Evolutionary conservation across 2,329 filamentous ascomycete species (phyloP), one percentile per base, ranked within the genome.

Genomic region (Rhynchosporium agropyri): DNA sequence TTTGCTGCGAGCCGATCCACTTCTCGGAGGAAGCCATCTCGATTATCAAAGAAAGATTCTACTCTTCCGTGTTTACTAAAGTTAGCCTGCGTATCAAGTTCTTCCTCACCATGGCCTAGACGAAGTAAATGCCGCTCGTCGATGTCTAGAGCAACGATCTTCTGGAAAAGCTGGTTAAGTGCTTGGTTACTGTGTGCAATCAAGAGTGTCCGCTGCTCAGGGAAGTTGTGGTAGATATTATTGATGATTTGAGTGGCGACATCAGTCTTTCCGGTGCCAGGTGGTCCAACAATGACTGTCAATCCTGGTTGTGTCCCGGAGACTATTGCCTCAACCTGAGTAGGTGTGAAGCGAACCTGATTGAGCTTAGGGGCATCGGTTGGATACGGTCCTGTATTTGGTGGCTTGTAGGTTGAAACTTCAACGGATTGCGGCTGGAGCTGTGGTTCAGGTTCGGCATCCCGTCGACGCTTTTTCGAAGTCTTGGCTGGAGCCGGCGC

Each of bases 221-320:
- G 93, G 74, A 97, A 99, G 77, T 98, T 97, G 80, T 98, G 94
- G 74, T 99, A 99, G 70, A 99, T 90, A 76, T 98, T 97, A 79
- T 91, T 97, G 78, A 99, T 99, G 74, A 98, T 96, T 76, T 99
- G 95, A 4, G 94, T 97, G 54, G 92, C 93, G 59, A 99, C 95
- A 77, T 99, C 95, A n/a, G 95, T 99, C 80, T 99, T 99, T 66
- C 96, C 95, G 6, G 95, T 99, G 60, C 95, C 95, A 7, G 95
- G 95, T 60, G 95, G 95, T 0, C 95, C 95, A 66, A 99, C 91
- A 69, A 99, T 89, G 54, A 99, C 85, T 0, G 94, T 97, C 58
- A 99, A 82, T 26, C 96, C 95, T 42, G 95, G 94, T 72, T 99
- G 96, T 6, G 91, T 93, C 26, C 95, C 95, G 46, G 94, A 97